phyloP scores from a whole-genome alignment of 2,329 filamentous ascomycete species.

The Alternaria viburni region DNA sequence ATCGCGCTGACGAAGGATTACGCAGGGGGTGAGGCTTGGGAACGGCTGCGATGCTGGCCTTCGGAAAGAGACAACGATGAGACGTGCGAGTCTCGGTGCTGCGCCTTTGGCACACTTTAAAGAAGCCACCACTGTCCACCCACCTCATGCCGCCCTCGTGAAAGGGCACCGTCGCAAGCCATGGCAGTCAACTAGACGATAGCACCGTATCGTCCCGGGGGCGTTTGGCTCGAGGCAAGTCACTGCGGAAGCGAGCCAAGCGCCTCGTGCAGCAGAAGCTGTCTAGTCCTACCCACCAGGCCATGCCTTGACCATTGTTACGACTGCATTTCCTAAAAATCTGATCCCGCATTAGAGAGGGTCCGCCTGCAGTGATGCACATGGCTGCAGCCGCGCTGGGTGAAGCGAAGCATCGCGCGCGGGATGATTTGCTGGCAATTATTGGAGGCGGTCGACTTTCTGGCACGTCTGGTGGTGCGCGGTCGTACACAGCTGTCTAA shows the following conservation, averaged over 20 bases:
- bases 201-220: conserved; percentile 24
- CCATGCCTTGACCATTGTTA: conserved; percentile 20
- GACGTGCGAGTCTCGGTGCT: conserved; percentile 34
- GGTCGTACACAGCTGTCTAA: conserved; percentile 6
- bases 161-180: conserved; percentile 13
- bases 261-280: conserved; percentile 27
- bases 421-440: conserved; percentile 24
- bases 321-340: conserved; percentile 16
- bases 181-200: conserved; percentile 13
- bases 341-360: conserved; percentile 22
- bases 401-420: conserved; percentile 23
- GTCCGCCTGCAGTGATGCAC: conserved; percentile 17
- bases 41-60: conserved; percentile 25
- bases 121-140: conserved; percentile 18
- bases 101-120: conserved; percentile 30
- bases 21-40: conserved; percentile 23
- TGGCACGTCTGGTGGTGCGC: conserved; percentile 3
- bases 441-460: conserved; percentile 21
- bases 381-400: conserved; percentile 28
- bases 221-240: conserved; percentile 5
- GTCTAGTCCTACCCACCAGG: conserved; percentile 29
- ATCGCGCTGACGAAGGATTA: conserved; percentile 35
- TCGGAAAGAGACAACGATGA: conserved; percentile 33
- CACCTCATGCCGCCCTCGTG: conserved; percentile 34
- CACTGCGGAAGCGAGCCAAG: conserved; percentile 22